These are phyloP conservation scores for Scenedesmus sp. DNA, from an alignment of 163 green algal genomes.

Conservation along the genomic window DNA sequence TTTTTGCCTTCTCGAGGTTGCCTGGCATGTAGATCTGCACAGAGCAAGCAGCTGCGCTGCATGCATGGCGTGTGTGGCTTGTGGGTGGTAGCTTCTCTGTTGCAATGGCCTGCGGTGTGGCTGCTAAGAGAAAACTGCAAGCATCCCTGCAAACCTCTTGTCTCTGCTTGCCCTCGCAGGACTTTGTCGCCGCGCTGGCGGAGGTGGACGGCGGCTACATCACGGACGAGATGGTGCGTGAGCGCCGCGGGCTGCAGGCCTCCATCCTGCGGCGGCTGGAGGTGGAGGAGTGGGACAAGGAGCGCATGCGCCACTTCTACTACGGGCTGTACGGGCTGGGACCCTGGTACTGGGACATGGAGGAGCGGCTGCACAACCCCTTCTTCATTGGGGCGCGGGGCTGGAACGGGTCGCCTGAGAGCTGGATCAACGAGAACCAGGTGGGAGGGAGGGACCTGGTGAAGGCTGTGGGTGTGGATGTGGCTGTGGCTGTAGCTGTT, in stretches of 20 bases:
- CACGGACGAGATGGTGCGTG: slow-evolving; percentile 72
- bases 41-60: neutral
- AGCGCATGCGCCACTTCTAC: slow-evolving; percentile 64
- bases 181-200: slow-evolving; percentile 58
- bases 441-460: neutral
- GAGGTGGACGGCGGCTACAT: slow-evolving; percentile 67
- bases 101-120: too few species aligned
- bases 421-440: slow-evolving; percentile 70
- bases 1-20: neutral
- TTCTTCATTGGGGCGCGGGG: slow-evolving; percentile 68
- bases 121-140: neutral
- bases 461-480: neutral
- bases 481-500: neutral
- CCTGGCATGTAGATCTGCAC: neutral
- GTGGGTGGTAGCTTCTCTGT: neutral
- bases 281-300: slow-evolving; percentile 77
- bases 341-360: slow-evolving; percentile 60
- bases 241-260: slow-evolving; percentile 64
- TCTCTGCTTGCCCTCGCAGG: neutral
- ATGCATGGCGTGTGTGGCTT: neutral
- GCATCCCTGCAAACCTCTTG: neutral
- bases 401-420: slow-evolving; percentile 70
- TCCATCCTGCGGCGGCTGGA: slow-evolving; percentile 68
- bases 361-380: slow-evolving; percentile 70
- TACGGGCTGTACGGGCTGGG: slow-evolving; percentile 61